Conservation (phyloP, 345 rosid species). For the Rhodomyrtus tomentosa region DNA sequence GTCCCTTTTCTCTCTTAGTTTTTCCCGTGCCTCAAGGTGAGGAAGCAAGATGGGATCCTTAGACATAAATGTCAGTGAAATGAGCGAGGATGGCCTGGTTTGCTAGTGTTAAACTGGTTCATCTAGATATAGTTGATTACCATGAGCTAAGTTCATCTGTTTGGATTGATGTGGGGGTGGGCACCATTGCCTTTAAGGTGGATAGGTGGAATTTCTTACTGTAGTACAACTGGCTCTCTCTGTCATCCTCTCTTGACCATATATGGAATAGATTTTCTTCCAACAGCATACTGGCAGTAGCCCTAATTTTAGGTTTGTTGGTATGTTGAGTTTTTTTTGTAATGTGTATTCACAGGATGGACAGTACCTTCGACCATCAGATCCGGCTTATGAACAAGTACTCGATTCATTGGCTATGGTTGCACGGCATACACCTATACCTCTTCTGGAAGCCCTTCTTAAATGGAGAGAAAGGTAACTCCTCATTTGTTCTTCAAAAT, state of each 20-base stretch:
- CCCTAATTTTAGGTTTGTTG: background rate
- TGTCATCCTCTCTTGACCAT: background rate
- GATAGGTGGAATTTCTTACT: background rate
- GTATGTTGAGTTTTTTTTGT: background rate
- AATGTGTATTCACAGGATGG: constrained; percentile 59
- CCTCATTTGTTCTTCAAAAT: background rate
- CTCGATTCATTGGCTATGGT: constrained; percentile 95
- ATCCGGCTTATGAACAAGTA: constrained; percentile 98
- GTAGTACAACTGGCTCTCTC: background rate
- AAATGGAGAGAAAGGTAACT: constrained; percentile 82
- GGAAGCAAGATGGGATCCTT: background rate
- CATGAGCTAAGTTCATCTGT: background rate
- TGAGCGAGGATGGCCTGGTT: background rate
- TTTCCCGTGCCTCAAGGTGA: background rate
- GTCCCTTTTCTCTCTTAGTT: background rate
- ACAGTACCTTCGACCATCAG: constrained; percentile 91
- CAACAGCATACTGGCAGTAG: background rate
- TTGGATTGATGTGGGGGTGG: background rate
- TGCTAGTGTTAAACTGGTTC: background rate
- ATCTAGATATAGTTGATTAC: background rate
- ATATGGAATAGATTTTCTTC: background rate
- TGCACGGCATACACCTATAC: constrained; percentile 95
- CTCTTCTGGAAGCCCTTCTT: constrained; percentile 93
- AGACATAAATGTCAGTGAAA: background rate
- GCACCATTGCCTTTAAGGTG: background rate